Conservation (phyloP, 257 asterid species). For the Gentiana dahurica region DNA sequence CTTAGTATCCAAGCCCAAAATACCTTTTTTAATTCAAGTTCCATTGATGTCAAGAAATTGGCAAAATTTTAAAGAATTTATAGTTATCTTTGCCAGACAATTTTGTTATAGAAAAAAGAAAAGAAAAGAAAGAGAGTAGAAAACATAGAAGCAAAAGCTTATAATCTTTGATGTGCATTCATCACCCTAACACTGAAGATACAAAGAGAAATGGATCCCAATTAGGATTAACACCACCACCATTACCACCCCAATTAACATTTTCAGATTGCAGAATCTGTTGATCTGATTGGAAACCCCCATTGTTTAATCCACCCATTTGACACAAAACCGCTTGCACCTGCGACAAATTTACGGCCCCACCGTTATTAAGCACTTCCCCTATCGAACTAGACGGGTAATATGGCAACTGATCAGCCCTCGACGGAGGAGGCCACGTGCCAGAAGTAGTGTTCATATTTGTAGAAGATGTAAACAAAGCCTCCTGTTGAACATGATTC, state of each 20-base stretch:
- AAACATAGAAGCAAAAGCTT: background rate
- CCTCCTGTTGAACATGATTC: conserved; percentile 19
- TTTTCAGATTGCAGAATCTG: conserved; percentile 36
- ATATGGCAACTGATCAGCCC: conserved; percentile 18
- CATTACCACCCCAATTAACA: conserved; percentile 26
- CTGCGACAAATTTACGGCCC: conserved; percentile 23
- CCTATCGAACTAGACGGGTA: conserved; percentile 29
- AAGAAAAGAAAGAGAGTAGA: background rate
- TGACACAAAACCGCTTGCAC: conserved; percentile 7
- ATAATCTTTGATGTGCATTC: background rate
- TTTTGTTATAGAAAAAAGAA: too few species aligned
- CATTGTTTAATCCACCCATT: conserved; percentile 16
- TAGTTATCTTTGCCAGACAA: too few species aligned
- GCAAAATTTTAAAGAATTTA: too few species aligned
- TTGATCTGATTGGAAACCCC: conserved; percentile 30
- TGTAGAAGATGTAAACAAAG: conserved; percentile 8
- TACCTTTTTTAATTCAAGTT: too few species aligned
- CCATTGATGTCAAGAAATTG: too few species aligned
- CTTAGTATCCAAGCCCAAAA: too few species aligned
- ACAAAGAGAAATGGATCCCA: conserved; percentile 62
- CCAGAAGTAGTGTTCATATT: conserved; percentile 12
- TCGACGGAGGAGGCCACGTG: conserved; percentile 25
- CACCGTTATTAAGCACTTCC: conserved; percentile 24
- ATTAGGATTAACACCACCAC: conserved; percentile 19
- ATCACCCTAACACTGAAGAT: conserved; percentile 34